These are phyloP conservation scores for Phialemonium atrogriseum DNA, from an alignment of 2,329 filamentous ascomycete genomes.

Conservation along the genomic window DNA sequence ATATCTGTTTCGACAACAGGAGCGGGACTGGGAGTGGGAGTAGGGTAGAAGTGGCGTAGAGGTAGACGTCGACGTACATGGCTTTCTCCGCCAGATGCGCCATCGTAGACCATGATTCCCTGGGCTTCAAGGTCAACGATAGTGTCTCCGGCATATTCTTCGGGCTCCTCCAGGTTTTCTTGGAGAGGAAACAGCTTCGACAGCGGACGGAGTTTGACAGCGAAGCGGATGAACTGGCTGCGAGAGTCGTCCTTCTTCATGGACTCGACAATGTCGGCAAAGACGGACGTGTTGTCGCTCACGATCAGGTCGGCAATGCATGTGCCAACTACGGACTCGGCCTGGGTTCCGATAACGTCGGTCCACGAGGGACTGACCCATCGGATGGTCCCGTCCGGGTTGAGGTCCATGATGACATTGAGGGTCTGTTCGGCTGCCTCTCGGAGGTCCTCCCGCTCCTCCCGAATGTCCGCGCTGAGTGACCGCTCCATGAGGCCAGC, in stretches of 20 bases:
- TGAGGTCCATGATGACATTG: slow-evolving; percentile 92
- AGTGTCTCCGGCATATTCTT: slow-evolving; percentile 32
- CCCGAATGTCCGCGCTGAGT: slow-evolving; percentile 81
- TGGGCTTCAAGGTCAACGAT: slow-evolving; percentile 84
- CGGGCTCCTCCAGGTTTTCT: slow-evolving; percentile 30
- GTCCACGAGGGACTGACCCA: slow-evolving; percentile 97
- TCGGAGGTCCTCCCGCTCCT: slow-evolving; percentile 87
- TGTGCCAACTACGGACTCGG: slow-evolving; percentile 64
- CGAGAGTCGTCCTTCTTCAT: slow-evolving; percentile 91
- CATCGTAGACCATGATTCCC: slow-evolving; percentile 96
- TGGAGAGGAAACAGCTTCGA: slow-evolving; percentile 54
- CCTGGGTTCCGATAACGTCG: slow-evolving; percentile 77
- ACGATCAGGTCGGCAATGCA: slow-evolving; percentile 74
- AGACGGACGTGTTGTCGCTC: slow-evolving; percentile 68
- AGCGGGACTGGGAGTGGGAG: too few species aligned
- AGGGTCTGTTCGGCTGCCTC: slow-evolving; percentile 93
- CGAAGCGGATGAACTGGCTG: slow-evolving; percentile 82
- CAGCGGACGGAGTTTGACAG: slow-evolving; percentile 58
- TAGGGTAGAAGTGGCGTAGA: too few species aligned
- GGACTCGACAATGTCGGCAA: slow-evolving; percentile 74
- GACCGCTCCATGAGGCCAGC: slow-evolving; percentile 52
- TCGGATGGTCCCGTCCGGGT: slow-evolving; percentile 80
- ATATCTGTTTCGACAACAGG: too few species aligned
- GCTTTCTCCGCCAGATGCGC: slow-evolving; percentile 74
- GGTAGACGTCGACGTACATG: slow-evolving; percentile 68